Conservation (phyloP, 2,329 filamentous ascomycete species). For the Arachnomyces sp. region DNA sequence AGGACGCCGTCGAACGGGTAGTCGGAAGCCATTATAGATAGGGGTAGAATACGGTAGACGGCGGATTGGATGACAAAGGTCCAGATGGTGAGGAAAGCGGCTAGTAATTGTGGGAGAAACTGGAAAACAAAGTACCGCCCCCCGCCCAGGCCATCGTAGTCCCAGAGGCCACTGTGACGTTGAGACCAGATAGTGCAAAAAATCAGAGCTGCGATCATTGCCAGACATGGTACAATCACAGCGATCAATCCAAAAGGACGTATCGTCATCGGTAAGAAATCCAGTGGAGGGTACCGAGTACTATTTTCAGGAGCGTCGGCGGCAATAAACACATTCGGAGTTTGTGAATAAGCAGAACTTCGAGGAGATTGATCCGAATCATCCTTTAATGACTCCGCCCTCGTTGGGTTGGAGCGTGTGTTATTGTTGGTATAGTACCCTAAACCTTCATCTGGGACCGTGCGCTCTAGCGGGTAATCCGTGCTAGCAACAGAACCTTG, state of each 20-base stretch:
- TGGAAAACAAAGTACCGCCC: conserved; percentile 77
- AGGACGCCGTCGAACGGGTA: conserved; percentile 55
- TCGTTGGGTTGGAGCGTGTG: conserved; percentile 24
- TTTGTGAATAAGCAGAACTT: conserved; percentile 12
- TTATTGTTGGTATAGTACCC: conserved; percentile 33
- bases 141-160: conserved; percentile 63
- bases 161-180: conserved; percentile 55
- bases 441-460: conserved; percentile 42
- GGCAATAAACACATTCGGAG: conserved; percentile 41
- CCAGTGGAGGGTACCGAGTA: conserved; percentile 47
- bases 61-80: conserved; percentile 66
- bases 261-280: conserved; percentile 65
- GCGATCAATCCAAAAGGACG: conserved; percentile 57
- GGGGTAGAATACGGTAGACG: conserved; percentile 69
- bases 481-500: conserved; percentile 38
- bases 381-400: conserved; percentile 25
- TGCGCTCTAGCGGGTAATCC: conserved; percentile 45
- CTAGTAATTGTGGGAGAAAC: conserved; percentile 73
- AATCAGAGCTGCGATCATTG: conserved; percentile 66
- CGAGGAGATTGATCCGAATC: conserved; percentile 6
- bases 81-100: conserved; percentile 65
- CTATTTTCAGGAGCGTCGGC: conserved; percentile 38
- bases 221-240: conserved; percentile 54
- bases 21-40: conserved; percentile 65
- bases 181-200: conserved; percentile 65